Percentiles rank a stretch among this genome's conserved stretches.
These are phyloP conservation scores for Lupinus albus DNA, from an alignment of 306 rosid genomes.

Conservation along the genomic window DNA sequence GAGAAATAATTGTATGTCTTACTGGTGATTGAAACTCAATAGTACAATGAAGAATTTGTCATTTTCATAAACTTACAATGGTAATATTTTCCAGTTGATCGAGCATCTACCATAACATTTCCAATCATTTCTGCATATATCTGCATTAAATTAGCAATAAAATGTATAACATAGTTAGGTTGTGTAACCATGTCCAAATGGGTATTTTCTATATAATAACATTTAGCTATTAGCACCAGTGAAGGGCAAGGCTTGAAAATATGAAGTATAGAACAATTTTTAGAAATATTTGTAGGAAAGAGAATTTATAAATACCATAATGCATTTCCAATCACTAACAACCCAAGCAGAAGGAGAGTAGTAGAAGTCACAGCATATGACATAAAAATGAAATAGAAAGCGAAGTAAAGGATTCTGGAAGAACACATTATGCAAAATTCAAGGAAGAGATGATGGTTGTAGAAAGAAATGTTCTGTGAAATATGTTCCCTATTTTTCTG, in stretches of 20 bases:
- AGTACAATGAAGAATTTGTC: slow-evolving; percentile 12
- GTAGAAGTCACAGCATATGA: neutral
- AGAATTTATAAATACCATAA: slow-evolving; percentile 12
- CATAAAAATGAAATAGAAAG: neutral
- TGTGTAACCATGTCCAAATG: too few relatives aligned
- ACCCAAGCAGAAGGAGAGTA: slow-evolving; percentile 18
- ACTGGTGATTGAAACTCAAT: neutral
- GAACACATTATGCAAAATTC: neutral
- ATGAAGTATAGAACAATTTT: slow-evolving; percentile 10
- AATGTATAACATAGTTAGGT: slow-evolving; percentile 4
- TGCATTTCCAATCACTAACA: slow-evolving; percentile 7
- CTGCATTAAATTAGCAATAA: slow-evolving; percentile 51
- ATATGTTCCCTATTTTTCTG: neutral
- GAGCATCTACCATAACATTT: slow-evolving; percentile 96
- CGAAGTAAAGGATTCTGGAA: neutral
- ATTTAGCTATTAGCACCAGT: neutral
- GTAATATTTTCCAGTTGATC: slow-evolving; percentile 97
- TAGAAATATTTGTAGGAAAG: slow-evolving; percentile 14
- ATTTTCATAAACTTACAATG: slow-evolving; percentile 68
- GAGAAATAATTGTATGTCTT: slow-evolving; percentile 27
- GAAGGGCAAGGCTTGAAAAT: slow-evolving; percentile 8
- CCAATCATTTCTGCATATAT: slow-evolving; percentile 99
- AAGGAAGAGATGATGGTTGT: slow-evolving; percentile 1
- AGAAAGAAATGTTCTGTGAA: neutral
- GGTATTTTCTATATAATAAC: too few relatives aligned